A percentile compares a stretch with the other conserved stretches of the same genome.
Conservation (phyloP, 257 asterid species). For the Leonotis leonurus region DNA sequence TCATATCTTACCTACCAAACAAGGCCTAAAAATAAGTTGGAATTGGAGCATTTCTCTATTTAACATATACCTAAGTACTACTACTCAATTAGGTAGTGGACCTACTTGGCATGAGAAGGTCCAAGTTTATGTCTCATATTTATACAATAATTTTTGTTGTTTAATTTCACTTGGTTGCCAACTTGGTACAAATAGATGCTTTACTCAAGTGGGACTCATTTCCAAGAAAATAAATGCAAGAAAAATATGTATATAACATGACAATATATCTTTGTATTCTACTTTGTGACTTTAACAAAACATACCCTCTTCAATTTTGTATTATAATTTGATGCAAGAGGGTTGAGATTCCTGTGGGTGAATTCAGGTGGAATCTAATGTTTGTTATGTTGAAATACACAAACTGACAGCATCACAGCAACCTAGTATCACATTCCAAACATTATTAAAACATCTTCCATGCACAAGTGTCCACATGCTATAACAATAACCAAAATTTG, state of each 20-base stretch:
- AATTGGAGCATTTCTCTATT: neutral
- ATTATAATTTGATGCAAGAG: too few relatives aligned
- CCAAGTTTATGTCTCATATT: neutral
- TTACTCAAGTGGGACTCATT: neutral
- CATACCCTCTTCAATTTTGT: neutral
- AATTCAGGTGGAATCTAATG: neutral
- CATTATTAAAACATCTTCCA: neutral
- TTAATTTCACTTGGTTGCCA: too few relatives aligned
- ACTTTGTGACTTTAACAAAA: neutral
- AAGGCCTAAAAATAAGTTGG: too few relatives aligned
- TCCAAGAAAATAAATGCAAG: neutral
- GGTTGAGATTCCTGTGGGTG: neutral
- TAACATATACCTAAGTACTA: neutral
- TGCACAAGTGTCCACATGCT: neutral
- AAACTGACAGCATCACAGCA: neutral
- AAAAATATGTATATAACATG: too few relatives aligned
- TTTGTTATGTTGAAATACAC: neutral
- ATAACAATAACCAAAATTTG: neutral
- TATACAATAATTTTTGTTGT: too few relatives aligned
- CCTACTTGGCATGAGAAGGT: neutral
- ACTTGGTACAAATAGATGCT: neutral
- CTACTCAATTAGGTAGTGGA: neutral
- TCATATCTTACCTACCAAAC: too few relatives aligned
- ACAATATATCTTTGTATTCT: neutral
- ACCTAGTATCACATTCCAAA: neutral